Evolutionary conservation across 75 land plant genomes (phyloP), one percentile per base, ranked within the genome.

Genomic region (Azolla pinnata): DNA sequence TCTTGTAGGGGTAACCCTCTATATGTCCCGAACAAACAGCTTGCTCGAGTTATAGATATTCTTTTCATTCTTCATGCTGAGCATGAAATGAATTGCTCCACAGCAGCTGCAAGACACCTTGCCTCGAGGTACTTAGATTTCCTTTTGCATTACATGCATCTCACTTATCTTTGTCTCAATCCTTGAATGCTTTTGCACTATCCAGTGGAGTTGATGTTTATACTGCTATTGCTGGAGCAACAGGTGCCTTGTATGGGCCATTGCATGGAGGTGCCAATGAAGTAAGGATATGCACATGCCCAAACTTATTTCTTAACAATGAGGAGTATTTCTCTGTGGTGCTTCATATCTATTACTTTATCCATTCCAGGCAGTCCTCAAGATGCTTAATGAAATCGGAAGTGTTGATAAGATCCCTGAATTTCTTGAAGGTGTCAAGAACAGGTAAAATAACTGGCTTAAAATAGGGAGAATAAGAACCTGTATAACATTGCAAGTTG

Each of bases 181-280:
- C 24, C 8, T 50, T 8, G n/a, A 35, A 35, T 35, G 12, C 12
- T 35, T 20, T 5, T 44, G 44, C 2, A 16, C 33, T 40, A 34
- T 81, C 60, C 70, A 95, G 99, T 81, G 99, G 99, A 30, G 99
- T 93, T 53, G 98, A 93, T 86, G 99, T 95, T 8, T 95, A 79
- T 63, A 86, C 99, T 31, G 99, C 96, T 33, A 74, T 95, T 75
- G 84, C 99, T 70, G 99, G 99, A 54, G 99, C 97, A 48, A 93
- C 93, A 67, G 99, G 99, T 18, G 99, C 99, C 31, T 50, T 95
- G 44, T 95, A 95, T 73, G 99, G 99, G 27, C 99, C 99, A 33
- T 82, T 95, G 55, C 99, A 95, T 80, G 99, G 99, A 71, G 99
- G 99, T 34, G 99, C 99, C 24, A 95, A 95, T 81, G 99, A 95